These are phyloP conservation scores for Sporothrix protearum DNA, from an alignment of 2,329 filamentous ascomycete species.

Conservation along the genomic window DNA sequence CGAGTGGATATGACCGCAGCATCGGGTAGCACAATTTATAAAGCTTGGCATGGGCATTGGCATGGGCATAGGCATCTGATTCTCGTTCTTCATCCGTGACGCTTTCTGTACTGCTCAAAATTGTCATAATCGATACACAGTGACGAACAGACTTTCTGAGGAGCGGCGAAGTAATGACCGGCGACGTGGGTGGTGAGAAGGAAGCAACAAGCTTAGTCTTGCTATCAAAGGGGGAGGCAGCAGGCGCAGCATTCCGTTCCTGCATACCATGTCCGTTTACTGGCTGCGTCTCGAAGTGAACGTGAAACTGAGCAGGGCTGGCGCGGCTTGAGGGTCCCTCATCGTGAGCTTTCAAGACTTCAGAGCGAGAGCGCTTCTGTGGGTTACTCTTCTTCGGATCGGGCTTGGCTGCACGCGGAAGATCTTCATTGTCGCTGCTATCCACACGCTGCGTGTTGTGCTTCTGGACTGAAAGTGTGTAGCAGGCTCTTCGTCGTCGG, in stretches of 20 bases:
- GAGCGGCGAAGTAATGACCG: not conserved
- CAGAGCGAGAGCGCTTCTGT: not conserved
- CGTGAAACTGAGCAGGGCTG: not conserved
- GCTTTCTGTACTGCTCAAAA: slow-evolving; percentile 4
- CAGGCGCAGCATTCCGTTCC: too few relatives aligned
- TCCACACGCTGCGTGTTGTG: not conserved
- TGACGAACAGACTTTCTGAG: not conserved
- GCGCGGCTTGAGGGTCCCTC: too few relatives aligned
- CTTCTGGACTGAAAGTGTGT: not conserved
- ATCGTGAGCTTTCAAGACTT: not conserved
- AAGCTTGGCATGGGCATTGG: not conserved
- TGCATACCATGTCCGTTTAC: not conserved
- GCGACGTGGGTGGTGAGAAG: not conserved
- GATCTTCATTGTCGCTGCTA: not conserved
- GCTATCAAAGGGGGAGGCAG: not conserved
- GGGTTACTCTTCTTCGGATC: not conserved
- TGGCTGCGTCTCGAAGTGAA: not conserved
- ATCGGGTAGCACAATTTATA: not conserved
- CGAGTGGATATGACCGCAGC: not conserved
- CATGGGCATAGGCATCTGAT: not conserved
- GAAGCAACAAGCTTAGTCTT: not conserved
- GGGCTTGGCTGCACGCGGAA: not conserved
- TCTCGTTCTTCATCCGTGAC: not conserved
- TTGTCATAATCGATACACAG: slow-evolving; percentile 10
- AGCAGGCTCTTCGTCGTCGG: slow-evolving; percentile 1